Conservation (phyloP, 768 basidiomycete species). For the Nidularia sp. region DNA sequence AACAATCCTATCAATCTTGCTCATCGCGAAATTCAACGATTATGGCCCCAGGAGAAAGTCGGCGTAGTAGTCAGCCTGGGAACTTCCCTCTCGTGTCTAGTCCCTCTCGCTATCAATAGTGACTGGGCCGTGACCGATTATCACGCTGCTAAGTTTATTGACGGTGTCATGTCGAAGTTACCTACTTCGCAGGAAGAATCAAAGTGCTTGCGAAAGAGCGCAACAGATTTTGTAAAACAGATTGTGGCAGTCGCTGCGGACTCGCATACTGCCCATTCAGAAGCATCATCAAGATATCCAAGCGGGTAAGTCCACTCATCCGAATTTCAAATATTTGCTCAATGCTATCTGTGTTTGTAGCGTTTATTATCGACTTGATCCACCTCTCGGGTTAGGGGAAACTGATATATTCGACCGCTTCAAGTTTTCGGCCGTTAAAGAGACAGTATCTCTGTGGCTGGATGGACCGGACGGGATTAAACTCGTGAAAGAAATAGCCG, state of each 20-base stretch:
- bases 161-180: constrained; percentile 8
- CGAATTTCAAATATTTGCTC: neutral
- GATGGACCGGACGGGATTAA: constrained; percentile 3
- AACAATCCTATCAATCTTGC: constrained; percentile 15
- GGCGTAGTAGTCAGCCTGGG: constrained; percentile 13
- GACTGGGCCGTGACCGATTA: constrained; percentile 10
- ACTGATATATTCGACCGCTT: constrained; percentile 14
- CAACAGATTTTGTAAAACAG: constrained; percentile 10
- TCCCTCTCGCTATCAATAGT: constrained; percentile 4
- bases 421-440: constrained; percentile 7
- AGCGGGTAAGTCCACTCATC: constrained; percentile 5
- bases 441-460: constrained; percentile 7
- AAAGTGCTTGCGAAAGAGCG: constrained; percentile 2
- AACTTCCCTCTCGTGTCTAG: constrained; percentile 7
- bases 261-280: constrained; percentile 7
- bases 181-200: neutral
- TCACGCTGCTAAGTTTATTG: constrained; percentile 6
- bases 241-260: constrained; percentile 10
- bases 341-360: constrained; percentile 2
- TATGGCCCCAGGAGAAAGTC: constrained; percentile 12
- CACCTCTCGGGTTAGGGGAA: constrained; percentile 9
- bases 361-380: constrained; percentile 11
- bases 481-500: constrained; percentile 1
- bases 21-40: constrained; percentile 5
- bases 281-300: neutral